Percentiles rank a stretch among this genome's conserved stretches.
Conservation (phyloP, 2,329 filamentous ascomycete species). For the Dissoconium aciculare region DNA sequence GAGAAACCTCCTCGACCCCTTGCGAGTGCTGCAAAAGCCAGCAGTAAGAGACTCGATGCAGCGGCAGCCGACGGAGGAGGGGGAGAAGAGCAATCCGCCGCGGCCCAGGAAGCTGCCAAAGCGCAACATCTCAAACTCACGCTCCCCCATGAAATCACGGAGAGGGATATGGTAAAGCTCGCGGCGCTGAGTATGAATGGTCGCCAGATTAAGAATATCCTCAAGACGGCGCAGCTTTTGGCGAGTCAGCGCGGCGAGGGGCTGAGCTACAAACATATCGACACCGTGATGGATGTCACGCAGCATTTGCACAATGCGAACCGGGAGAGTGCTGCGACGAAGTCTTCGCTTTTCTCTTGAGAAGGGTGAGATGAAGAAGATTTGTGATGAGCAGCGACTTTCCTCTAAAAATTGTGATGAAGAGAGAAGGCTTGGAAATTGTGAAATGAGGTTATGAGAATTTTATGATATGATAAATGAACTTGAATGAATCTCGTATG, state of each 20-base stretch:
- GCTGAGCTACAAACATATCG: conserved; percentile 19
- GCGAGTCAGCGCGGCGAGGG: conserved; percentile 15
- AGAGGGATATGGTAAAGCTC: conserved; percentile 20
- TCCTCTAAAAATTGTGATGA: no score
- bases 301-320: conserved; percentile 20
- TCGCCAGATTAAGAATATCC: conserved; percentile 29
- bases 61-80: not conserved
- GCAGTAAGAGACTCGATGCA: conserved; percentile 1
- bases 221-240: conserved; percentile 28
- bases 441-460: no score
- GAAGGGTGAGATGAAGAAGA: no score
- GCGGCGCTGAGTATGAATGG: conserved; percentile 24
- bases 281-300: conserved; percentile 23
- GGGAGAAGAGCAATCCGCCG: conserved; percentile 3
- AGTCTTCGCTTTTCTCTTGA: conserved; percentile 6
- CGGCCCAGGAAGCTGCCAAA: conserved; percentile 2
- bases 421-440: no score
- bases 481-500: no score
- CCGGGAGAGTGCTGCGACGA: conserved; percentile 14
- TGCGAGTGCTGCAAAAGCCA: conserved; percentile 11
- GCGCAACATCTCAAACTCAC: conserved; percentile 13
- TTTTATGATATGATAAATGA: no score
- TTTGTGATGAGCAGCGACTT: no score
- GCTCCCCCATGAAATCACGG: conserved; percentile 18
- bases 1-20: conserved; percentile 11